Conservation (phyloP, 2,329 filamentous ascomycete genomes). For the Fusarium sp. region DNA sequence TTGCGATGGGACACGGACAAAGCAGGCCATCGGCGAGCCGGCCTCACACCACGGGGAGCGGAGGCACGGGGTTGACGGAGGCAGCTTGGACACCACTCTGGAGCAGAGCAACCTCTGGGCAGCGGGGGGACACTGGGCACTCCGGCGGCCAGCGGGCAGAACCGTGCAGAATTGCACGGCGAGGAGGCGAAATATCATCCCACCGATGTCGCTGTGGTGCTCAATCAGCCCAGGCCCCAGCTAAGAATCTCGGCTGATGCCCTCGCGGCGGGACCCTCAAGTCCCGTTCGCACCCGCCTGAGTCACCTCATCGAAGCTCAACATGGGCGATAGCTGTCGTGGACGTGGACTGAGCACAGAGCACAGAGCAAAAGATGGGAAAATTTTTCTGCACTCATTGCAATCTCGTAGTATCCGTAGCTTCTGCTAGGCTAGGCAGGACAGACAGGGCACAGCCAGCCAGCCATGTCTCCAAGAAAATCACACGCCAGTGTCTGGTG, state of each 20-base stretch:
- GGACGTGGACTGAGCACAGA: slow-evolving; percentile 35
- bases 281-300: slow-evolving; percentile 35
- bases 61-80: slow-evolving; percentile 28
- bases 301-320: slow-evolving; percentile 45
- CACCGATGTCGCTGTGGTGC: slow-evolving; percentile 47
- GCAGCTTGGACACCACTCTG: slow-evolving; percentile 27
- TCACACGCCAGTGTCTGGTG: slow-evolving; percentile 45
- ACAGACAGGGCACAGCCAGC: slow-evolving; percentile 21
- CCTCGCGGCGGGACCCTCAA: slow-evolving; percentile 45
- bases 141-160: slow-evolving; percentile 43
- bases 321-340: slow-evolving; percentile 37
- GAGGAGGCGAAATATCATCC: slow-evolving; percentile 45
- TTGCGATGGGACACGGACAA: slow-evolving; percentile 33
- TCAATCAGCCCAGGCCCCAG: slow-evolving; percentile 45
- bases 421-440: slow-evolving; percentile 17
- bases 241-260: slow-evolving; percentile 47
- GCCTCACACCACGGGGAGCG: slow-evolving; percentile 43
- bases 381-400: slow-evolving; percentile 32
- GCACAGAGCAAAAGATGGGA: slow-evolving; percentile 30
- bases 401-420: slow-evolving; percentile 35
- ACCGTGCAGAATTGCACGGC: slow-evolving; percentile 46
- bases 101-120: slow-evolving; percentile 32
- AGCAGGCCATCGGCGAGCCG: slow-evolving; percentile 41
- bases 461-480: slow-evolving; percentile 34
- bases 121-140: slow-evolving; percentile 35